phyloP scores from a whole-genome alignment of 2,329 filamentous ascomycete species.

The Epichloe festucae region DNA sequence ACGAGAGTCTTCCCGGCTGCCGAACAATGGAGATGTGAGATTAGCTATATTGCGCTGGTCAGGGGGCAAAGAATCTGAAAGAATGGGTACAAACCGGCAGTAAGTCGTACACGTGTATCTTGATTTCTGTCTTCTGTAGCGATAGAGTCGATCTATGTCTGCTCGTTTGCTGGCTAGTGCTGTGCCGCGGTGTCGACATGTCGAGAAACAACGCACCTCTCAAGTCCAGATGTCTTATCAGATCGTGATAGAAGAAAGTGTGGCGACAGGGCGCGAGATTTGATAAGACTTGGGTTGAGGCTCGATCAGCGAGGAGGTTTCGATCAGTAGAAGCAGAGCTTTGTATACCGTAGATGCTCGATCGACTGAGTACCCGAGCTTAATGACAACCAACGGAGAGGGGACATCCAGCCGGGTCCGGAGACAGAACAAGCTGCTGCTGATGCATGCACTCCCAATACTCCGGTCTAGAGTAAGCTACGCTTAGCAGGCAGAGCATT shows the following conservation, averaged over 20 bases:
- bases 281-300: background rate
- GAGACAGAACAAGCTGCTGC: background rate
- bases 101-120: conserved; percentile 68
- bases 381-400: background rate
- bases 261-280: background rate
- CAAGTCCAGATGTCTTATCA: background rate
- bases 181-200: conserved; percentile 18
- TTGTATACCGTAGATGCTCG: background rate
- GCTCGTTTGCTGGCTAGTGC: conserved; percentile 13
- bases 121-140: conserved; percentile 57
- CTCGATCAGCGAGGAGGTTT: background rate
- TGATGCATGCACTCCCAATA: too few species aligned
- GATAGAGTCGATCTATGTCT: conserved; percentile 54
- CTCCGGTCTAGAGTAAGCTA: background rate
- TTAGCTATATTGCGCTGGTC: background rate
- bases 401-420: conserved; percentile 2
- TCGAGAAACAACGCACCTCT: background rate
- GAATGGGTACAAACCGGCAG: conserved; percentile 42
- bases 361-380: background rate
- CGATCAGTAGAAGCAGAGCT: background rate
- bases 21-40: conserved; percentile 1
- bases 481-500: background rate
- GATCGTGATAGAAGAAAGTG: background rate
- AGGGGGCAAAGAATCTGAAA: background rate
- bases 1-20: conserved; percentile 61